phyloP scores from a whole-genome alignment of 2,329 filamentous ascomycete genomes.

The Fusarium albosuccineum region DNA sequence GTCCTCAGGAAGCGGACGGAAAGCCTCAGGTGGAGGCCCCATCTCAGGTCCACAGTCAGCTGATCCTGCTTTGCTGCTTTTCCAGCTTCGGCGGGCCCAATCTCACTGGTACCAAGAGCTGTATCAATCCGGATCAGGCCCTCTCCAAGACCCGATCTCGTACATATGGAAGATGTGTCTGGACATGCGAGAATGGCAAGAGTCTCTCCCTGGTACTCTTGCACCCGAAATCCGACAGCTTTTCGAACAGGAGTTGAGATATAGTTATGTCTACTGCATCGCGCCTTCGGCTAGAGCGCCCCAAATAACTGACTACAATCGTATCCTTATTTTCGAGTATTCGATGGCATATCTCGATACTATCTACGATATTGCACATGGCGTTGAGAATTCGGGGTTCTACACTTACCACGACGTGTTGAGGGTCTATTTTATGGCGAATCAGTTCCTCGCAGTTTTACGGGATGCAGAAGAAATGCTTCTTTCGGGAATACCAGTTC shows the following conservation, averaged over 20 bases:
- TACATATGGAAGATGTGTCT: constrained; percentile 83
- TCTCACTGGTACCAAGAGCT: constrained; percentile 92
- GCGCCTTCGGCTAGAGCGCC: constrained; percentile 83
- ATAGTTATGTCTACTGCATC: constrained; percentile 91
- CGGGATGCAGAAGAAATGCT: constrained; percentile 69
- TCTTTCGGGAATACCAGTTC: constrained; percentile 62
- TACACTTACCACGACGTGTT: constrained; percentile 91
- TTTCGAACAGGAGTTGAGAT: constrained; percentile 89
- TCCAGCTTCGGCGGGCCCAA: constrained; percentile 86
- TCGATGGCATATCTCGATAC: constrained; percentile 84
- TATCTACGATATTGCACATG: constrained; percentile 76
- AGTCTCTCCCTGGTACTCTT: constrained; percentile 76
- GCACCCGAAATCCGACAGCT: constrained; percentile 76
- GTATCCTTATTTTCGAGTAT: constrained; percentile 87
- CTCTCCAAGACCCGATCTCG: constrained; percentile 75
- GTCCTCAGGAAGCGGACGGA: constrained; percentile 57
- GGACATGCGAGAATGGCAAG: constrained; percentile 84
- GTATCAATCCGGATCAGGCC: constrained; percentile 80
- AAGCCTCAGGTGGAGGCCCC: constrained; percentile 57
- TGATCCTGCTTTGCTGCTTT: constrained; percentile 81
- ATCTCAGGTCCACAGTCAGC: constrained; percentile 64
- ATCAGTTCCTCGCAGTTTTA: constrained; percentile 73
- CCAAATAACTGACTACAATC: constrained; percentile 79
- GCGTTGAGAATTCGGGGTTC: constrained; percentile 72
- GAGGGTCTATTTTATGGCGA: constrained; percentile 81